Evolutionary conservation across 768 basidiomycete genomes (phyloP).

Genomic region (Tricholoma matsutake): DNA sequence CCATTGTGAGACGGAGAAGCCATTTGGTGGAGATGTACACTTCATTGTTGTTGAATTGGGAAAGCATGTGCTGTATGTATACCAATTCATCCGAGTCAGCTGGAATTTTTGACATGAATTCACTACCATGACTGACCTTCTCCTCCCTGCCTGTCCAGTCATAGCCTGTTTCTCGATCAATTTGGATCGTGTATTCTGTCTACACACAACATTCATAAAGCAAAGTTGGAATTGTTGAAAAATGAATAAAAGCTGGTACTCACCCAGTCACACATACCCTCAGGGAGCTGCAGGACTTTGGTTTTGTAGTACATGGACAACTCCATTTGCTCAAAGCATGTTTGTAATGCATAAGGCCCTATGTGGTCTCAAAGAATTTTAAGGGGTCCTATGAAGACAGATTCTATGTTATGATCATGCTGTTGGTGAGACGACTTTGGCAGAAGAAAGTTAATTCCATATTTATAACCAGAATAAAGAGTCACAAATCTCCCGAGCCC

Average conservation of each 20-base stretch:
- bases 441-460: constrained; percentile 8
- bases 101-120: neutral
- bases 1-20: constrained; percentile 20
- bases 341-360: constrained; percentile 28
- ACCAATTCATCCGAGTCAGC: constrained; percentile 6
- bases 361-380: constrained; percentile 19
- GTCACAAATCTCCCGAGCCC: constrained; percentile 12
- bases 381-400: constrained; percentile 23
- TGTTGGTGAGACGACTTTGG: constrained; percentile 23
- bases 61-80: constrained; percentile 17
- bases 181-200: constrained; percentile 4
- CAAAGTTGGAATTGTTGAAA: neutral
- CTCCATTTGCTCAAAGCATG: constrained; percentile 29
- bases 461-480: constrained; percentile 12
- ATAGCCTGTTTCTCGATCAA: constrained; percentile 13
- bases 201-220: neutral
- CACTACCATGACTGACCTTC: constrained; percentile 7
- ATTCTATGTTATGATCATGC: constrained; percentile 24
- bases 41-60: constrained; percentile 28
- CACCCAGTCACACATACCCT: constrained; percentile 27
- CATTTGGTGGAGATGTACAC: constrained; percentile 25
- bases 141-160: constrained; percentile 20
- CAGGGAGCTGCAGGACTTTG: constrained; percentile 21
- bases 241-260: constrained; percentile 4
- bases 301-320: constrained; percentile 26